Percentiles rank a stretch among this genome's conserved stretches.
phyloP scores from a whole-genome alignment of 2,329 filamentous ascomycete genomes.

The Corynespora cassiicola region DNA sequence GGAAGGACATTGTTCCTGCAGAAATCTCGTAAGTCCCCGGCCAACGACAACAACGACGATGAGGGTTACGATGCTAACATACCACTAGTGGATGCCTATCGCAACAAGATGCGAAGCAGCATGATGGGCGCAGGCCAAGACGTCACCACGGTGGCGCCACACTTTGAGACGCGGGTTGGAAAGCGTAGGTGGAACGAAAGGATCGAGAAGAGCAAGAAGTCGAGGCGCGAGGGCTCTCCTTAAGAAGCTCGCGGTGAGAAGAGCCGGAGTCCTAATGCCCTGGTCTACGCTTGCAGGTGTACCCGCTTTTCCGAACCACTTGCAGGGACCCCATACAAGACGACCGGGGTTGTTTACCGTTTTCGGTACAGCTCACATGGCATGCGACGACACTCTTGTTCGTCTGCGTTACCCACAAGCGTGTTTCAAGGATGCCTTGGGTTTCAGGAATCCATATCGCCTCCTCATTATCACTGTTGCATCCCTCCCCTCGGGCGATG shows the following conservation, averaged over 20 bases:
- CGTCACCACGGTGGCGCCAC: slow-evolving; percentile 73
- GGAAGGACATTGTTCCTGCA: slow-evolving; percentile 87
- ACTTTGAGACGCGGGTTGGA: slow-evolving; percentile 87
- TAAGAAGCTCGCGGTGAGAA: slow-evolving; percentile 34
- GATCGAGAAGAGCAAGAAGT: slow-evolving; percentile 51
- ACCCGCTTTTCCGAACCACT: slow-evolving; percentile 38
- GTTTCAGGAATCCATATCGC: slow-evolving; percentile 26
- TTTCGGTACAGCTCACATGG: slow-evolving; percentile 32
- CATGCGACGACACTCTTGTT: slow-evolving; percentile 23
- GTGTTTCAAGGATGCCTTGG: slow-evolving; percentile 30
- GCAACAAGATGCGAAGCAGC: slow-evolving; percentile 85
- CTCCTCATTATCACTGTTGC: too few species aligned
- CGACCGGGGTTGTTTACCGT: slow-evolving; percentile 35
- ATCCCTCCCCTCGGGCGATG: too few species aligned
- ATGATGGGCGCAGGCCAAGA: slow-evolving; percentile 83
- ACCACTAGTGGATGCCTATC: slow-evolving; percentile 83
- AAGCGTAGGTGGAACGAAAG: slow-evolving; percentile 69
- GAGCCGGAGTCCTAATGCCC: slow-evolving; percentile 29
- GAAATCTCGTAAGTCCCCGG: slow-evolving; percentile 77
- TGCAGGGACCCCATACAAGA: slow-evolving; percentile 40
- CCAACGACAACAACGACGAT: background rate
- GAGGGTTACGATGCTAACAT: slow-evolving; percentile 38
- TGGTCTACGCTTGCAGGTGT: slow-evolving; percentile 33
- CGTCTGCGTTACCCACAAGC: slow-evolving; percentile 14
- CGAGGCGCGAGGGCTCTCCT: slow-evolving; percentile 45